Evolutionary conservation across 345 rosid genomes (phyloP), one percentile per base, ranked within the genome.

Genomic region (Sisymbrium irio): DNA sequence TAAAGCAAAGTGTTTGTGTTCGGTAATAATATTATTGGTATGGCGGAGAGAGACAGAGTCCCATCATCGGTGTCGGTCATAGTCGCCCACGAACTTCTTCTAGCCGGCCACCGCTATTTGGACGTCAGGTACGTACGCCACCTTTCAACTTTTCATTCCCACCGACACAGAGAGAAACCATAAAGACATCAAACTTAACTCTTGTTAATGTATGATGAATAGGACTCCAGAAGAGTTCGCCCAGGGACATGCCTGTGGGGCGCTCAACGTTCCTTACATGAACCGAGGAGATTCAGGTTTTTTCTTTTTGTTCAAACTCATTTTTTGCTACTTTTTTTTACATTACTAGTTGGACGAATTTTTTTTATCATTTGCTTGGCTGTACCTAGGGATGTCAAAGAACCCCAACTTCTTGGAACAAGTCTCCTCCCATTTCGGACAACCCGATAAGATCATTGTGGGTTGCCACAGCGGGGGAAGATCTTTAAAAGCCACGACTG

Each of bases 31-130:
- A 20, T 19, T 40, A 62, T 74, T 5, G 11, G 22, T 40, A 62
- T 74, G 81, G 83, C 81, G 65, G 82, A 82, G 13, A 9, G 53
- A 13, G 73, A 62, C 9, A 87, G 85, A 45, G 81, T 74, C 59
- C 92, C 95, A 33, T 72, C 86, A 49, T 93, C 96, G 9, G 98
- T 93, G 49, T 94, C 97, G 6, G 93, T 89, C 8, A 76, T 79
- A 67, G 92, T 86, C n/a, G 98, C 98, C 0, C 85, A 84, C 36
- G 96, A 93, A 63, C 97, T 87, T 77, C 86, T 86, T 78, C 88
- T 62, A 57, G 98, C 97, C 42, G 97, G 97, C n/a, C 87, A 93
- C 69, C 83, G 82, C 37, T 93, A 85, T 70, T 59, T 93, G 80
- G 94, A 92, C 66, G 98, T 89, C 80, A 75, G 78, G 78, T 75